Evolutionary conservation across 495 filamentous ascomycete species (phyloP), one percentile per base, ranked within the genome.

Genomic region (Aspergillus baeticus): DNA sequence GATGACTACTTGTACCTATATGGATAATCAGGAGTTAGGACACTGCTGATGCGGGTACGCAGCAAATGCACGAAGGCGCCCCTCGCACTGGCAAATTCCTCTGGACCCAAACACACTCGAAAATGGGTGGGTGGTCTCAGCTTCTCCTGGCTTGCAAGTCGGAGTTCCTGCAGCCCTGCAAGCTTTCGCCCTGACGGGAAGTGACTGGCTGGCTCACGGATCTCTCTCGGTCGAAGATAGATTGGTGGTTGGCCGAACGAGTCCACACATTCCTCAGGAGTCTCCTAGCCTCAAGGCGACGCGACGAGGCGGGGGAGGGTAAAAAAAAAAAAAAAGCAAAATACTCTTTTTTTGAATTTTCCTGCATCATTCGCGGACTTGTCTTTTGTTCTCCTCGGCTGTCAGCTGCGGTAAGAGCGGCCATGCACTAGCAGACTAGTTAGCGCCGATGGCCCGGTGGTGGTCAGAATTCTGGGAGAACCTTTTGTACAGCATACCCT

Each of bases 401-500:
- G 38, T 60, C 52, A 52, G 53, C 58, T 60, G 52, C 58, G 47
- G 58, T 13, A 46, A 29, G n/a, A 56, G 53, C 51, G 35, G 52
- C 59, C 44, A 54, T 29, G 11, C 39, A 26, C 51, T 35, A 44
- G 38, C 21, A 29, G n/a, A 34, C 6, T 39, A 51, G 18, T 21
- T 21, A 21, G 45, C 45, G 45, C 48, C 34, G 18, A 37, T 47
- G 26, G 21, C n/a, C 2, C 1, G n/a, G 6, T 41, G 18, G 7
- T 41, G 37, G 37, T 3, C 8, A n/a, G 37, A 20, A 41, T 41
- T 29, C 26, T 8, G 26, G 26, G 26, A 29, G 26, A 29, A 8
- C 26, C 8, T 29, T 14, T 14, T 45, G 42, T 13, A 22, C 21
- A 29, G 38, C n/a, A 18, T 41, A 10, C 4, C 3, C 26, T 29